These are phyloP conservation scores for Rutidosis leptorrhynchoides DNA, from an alignment of 129 eudicot species.

Conservation along the genomic window DNA sequence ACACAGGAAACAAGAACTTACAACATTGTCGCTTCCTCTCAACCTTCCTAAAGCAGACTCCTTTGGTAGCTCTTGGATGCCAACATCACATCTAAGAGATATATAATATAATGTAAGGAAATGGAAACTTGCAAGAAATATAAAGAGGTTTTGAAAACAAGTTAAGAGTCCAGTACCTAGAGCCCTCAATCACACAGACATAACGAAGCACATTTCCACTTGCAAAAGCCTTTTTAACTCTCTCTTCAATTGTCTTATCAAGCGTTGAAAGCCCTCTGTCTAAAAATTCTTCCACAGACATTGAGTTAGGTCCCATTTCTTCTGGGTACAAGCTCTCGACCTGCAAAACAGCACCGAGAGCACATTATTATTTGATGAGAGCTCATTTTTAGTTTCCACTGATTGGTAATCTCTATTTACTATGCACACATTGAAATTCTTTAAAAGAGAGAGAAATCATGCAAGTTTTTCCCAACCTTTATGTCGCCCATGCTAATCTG, in stretches of 20 bases:
- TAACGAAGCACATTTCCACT: neutral
- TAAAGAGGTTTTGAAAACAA: too few relatives aligned
- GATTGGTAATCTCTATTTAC: too few relatives aligned
- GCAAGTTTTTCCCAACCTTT: neutral
- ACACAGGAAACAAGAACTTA: too few relatives aligned
- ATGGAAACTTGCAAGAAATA: too few relatives aligned
- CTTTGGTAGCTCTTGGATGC: neutral
- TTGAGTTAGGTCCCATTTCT: neutral
- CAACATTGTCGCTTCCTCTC: neutral
- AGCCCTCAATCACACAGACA: neutral
- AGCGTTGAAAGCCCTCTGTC: neutral
- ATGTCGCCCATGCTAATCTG: neutral
- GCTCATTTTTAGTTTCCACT: too few relatives aligned
- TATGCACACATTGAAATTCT: too few relatives aligned
- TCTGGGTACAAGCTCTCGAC: neutral
- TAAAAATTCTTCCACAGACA: neutral
- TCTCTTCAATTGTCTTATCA: neutral
- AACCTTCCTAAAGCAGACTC: neutral
- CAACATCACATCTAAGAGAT: neutral
- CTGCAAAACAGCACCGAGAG: neutral
- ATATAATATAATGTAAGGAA: too few relatives aligned
- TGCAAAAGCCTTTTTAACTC: neutral
- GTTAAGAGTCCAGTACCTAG: too few relatives aligned
- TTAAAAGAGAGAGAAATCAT: too few relatives aligned
- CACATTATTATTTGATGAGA: too few relatives aligned